phyloP scores from a whole-genome alignment of 352 stramenopile genomes.

The Globisporangium abappressorium region DNA sequence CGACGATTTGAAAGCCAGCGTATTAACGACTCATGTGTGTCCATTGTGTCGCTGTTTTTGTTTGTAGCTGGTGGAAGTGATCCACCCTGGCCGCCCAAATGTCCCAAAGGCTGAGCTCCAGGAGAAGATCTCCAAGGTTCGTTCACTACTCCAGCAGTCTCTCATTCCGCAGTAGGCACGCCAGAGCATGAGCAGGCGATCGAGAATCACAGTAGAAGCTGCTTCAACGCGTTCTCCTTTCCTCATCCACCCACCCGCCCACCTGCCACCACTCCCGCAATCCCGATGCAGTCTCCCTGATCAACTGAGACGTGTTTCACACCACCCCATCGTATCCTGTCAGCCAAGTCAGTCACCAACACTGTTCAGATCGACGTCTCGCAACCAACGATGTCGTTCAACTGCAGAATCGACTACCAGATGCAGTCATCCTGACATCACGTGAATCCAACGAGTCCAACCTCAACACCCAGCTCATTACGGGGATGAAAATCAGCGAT shows the following conservation, averaged over 20 bases:
- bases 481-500: background rate
- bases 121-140: slow-evolving; percentile 96
- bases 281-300: background rate
- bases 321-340: background rate
- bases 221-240: background rate
- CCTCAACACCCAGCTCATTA: background rate
- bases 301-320: background rate
- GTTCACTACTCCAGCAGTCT: slow-evolving; percentile 12
- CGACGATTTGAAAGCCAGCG: background rate
- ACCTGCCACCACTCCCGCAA: background rate
- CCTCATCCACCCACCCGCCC: too few relatives aligned
- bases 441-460: background rate
- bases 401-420: background rate
- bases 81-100: slow-evolving; percentile 97
- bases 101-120: slow-evolving; percentile 97
- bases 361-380: background rate
- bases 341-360: background rate
- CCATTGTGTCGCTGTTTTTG: background rate
- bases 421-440: background rate
- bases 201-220: slow-evolving; percentile 1
- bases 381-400: background rate
- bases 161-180: background rate
- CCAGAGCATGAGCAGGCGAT: slow-evolving; percentile 3
- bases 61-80: slow-evolving; percentile 95
- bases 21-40: slow-evolving; percentile 8